Base-by-base conservation (phyloP, 2,329 filamentous ascomycete genomes). In the Cordyceps cateniannulata region DNA sequence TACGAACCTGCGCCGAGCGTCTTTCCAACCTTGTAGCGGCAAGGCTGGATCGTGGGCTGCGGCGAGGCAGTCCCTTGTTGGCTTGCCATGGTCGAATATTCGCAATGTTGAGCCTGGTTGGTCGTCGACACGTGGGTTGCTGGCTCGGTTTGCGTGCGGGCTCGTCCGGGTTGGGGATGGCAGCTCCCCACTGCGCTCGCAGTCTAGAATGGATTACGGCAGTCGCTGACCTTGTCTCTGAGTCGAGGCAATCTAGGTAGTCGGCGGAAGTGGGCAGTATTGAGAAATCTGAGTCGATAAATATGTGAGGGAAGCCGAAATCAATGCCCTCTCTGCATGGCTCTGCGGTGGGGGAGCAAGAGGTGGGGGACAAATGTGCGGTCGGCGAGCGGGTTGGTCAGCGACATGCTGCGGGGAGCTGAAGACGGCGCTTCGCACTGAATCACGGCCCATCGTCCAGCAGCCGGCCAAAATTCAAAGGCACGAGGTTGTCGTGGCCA, bases 21-120 rank as follows among this genome's bases (percentile, higher is more conserved):
- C 82, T 99, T 99, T 65, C 95, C 95, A 7, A 96, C 96, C 80
- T 98, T 99, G 82, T 99, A 99, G 67, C 93, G 86, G 75, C 93
- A 99, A 69, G 95, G 93, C 77, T 98, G 93, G 65, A 98, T 85
- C 74, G 92, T 87, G 3, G 87, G 83, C 54, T 65, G 69, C 61
- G 63, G 65, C 56, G 69, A 71, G 56, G 62, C 63, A 5, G 52
- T n/a, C 40, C 56, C 63, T 59, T 67, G 68, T 63, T 68, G 67
- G 56, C 62, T 69, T 42, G 67, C 68, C 68, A 70, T 70, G 35
- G 49, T 32, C 22, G 3, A 5, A 35, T 40, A 40, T 29, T 40
- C 20, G 24, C 35, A 38, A 32, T 16, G 42, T 25, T 14, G 22
- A 7, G n/a, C 25, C 49, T 24, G 10, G 16, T 16, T 12, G 29